Evolutionary conservation across 1,284 basidiomycete genomes (phyloP), one percentile per base, ranked within the genome.

Genomic region (Ceratobasidium sp.): DNA sequence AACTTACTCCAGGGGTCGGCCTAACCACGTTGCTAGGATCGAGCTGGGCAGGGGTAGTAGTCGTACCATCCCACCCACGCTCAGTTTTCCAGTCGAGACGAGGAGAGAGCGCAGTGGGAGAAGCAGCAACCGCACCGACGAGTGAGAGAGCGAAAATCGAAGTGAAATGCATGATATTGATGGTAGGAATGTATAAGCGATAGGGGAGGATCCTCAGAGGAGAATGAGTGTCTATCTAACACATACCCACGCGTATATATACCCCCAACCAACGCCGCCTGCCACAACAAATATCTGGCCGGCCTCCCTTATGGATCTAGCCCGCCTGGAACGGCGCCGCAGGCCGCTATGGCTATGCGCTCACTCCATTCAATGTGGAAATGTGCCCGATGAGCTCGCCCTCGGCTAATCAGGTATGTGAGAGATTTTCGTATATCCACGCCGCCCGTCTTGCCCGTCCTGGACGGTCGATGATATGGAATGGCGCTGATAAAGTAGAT

Each of bases 1-100:
- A 2, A 46, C 67, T 8, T 50, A 70, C 67, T n/a, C 32, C 32
- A 14, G 67, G 55, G 5, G 55, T 50, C 30, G 44, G 54, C 23
- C 58, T 58, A 44, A 50, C 55, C 18, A 70, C 67, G 18, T 70
- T 70, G n/a, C 67, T 70, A 2, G 67, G 67, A 30, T 59, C 55
- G 30, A 70, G 67, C 30, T 70, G 54, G 43, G 54, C 54, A n/a
- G 67, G 54, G 13, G 67, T 70, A 18, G 67, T 59, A 13, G 55
- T 59, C 23, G 46, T 70, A 26, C 67, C 67, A 28, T 70, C 32
- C 67, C 67, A 70, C 23, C 67, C 67, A 14, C 46, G 67, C 26
- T 35, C 26, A 2, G 28, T 30, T 28, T 70, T 70, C 67, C 67
- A 70, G 41, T 70, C 67, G 4, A 30, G 43, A 18, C 67, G 67